Evolutionary conservation across 2,329 filamentous ascomycete species (phyloP).

Genomic region (Sclerotinia subarctica): DNA sequence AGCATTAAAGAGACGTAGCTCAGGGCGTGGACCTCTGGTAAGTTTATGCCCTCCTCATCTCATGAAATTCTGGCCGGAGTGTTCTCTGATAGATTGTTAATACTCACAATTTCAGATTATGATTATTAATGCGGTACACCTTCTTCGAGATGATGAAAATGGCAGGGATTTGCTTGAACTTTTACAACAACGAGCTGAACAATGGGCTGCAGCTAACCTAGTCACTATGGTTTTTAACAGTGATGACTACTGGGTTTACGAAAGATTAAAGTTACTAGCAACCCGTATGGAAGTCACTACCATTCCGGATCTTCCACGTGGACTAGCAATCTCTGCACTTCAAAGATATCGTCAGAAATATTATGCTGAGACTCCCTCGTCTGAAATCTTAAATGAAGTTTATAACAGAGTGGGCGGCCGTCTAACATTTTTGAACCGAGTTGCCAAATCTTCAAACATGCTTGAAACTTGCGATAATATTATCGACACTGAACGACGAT

Average conservation of each 20-base stretch:
- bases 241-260: constrained; percentile 98
- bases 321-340: constrained; percentile 72
- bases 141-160: constrained; percentile 86
- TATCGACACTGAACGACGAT: constrained; percentile 68
- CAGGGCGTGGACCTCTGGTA: constrained; percentile 66
- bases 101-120: constrained; percentile 42
- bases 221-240: constrained; percentile 93
- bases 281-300: constrained; percentile 93
- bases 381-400: constrained; percentile 64
- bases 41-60: background rate
- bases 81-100: background rate
- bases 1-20: constrained; percentile 66
- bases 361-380: constrained; percentile 58
- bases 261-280: constrained; percentile 85
- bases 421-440: constrained; percentile 80
- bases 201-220: constrained; percentile 90
- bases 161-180: constrained; percentile 92
- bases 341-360: constrained; percentile 78
- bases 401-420: constrained; percentile 87
- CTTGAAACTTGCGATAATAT: constrained; percentile 71
- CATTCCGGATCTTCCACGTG: constrained; percentile 77
- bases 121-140: constrained; percentile 90
- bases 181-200: constrained; percentile 90
- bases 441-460: constrained; percentile 86
- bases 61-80: too few species aligned